A percentile compares a stretch with the other conserved stretches of the same genome.
Evolutionary conservation across 345 rosid species (phyloP).

Genomic region (Hirschfeldia incana): DNA sequence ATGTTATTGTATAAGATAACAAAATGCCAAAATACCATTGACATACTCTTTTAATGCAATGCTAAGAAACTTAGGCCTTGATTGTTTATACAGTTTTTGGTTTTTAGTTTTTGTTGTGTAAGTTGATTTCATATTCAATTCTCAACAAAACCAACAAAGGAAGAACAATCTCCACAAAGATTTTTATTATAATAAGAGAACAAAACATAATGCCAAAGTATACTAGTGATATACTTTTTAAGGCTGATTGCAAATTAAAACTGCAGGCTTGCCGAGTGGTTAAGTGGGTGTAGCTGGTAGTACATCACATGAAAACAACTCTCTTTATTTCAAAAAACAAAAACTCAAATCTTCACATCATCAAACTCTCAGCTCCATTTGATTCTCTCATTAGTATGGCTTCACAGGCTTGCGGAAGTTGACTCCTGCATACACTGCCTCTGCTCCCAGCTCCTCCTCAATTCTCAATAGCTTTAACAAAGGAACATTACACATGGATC

Average conservation of each 20-base stretch:
- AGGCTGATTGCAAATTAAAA: not conserved
- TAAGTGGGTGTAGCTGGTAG: not conserved
- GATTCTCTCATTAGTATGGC: constrained; percentile 57
- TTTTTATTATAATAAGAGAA: not conserved
- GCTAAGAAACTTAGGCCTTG: too few species aligned
- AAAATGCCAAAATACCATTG: too few species aligned
- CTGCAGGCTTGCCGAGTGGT: not conserved
- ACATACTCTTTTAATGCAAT: too few species aligned
- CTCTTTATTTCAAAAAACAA: not conserved
- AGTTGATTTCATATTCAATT: not conserved
- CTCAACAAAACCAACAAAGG: not conserved
- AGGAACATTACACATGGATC: not conserved
- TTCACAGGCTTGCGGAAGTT: constrained; percentile 74
- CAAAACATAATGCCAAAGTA: not conserved
- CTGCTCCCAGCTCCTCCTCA: constrained; percentile 87
- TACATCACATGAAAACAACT: not conserved
- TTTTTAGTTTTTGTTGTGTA: not conserved
- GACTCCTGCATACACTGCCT: constrained; percentile 79
- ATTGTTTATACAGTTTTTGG: too few species aligned
- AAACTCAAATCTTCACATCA: not conserved
- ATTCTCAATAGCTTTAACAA: constrained; percentile 63
- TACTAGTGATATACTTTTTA: not conserved
- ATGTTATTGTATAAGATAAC: too few species aligned
- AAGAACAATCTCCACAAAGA: not conserved
- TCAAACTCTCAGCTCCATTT: constrained; percentile 8